Evolutionary conservation across 1,139 yeast genomes (phyloP).

Genomic region (Yamadazyma conglobata): DNA sequence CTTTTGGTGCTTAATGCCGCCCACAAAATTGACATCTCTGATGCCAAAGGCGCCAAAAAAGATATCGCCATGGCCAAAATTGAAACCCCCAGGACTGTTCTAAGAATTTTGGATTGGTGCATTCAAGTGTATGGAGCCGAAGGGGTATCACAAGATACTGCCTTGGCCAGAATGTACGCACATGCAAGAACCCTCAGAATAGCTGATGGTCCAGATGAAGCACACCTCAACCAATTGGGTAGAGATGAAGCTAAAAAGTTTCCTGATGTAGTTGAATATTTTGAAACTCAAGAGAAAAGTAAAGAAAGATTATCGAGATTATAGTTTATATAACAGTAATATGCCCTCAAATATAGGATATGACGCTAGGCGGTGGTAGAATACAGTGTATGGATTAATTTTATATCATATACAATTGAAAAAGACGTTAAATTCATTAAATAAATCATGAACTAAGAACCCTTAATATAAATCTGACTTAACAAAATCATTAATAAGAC

Average conservation of each 20-base stretch:
- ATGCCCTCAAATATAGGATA: too few species aligned
- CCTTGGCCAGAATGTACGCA: slow-evolving; percentile 56
- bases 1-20: slow-evolving; percentile 65
- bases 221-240: slow-evolving; percentile 62
- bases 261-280: slow-evolving; percentile 30
- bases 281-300: slow-evolving; percentile 22
- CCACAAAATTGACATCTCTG: slow-evolving; percentile 53
- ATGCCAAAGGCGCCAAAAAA: slow-evolving; percentile 53
- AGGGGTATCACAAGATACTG: slow-evolving; percentile 64
- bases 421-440: slow-evolving; percentile 4
- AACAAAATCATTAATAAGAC: slow-evolving; percentile 56
- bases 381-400: too few species aligned
- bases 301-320: slow-evolving; percentile 25
- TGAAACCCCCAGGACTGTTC: slow-evolving; percentile 57
- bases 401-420: neutral
- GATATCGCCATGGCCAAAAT: slow-evolving; percentile 72
- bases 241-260: slow-evolving; percentile 40
- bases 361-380: too few species aligned
- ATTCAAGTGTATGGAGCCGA: slow-evolving; percentile 70
- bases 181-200: slow-evolving; percentile 58
- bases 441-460: slow-evolving; percentile 1
- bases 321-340: too few species aligned
- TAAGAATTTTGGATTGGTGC: slow-evolving; percentile 60
- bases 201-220: slow-evolving; percentile 79
- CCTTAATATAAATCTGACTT: slow-evolving; percentile 49